Base-by-base conservation (phyloP, 1,139 yeast species). In the Entelexis sorbosivorans region DNA sequence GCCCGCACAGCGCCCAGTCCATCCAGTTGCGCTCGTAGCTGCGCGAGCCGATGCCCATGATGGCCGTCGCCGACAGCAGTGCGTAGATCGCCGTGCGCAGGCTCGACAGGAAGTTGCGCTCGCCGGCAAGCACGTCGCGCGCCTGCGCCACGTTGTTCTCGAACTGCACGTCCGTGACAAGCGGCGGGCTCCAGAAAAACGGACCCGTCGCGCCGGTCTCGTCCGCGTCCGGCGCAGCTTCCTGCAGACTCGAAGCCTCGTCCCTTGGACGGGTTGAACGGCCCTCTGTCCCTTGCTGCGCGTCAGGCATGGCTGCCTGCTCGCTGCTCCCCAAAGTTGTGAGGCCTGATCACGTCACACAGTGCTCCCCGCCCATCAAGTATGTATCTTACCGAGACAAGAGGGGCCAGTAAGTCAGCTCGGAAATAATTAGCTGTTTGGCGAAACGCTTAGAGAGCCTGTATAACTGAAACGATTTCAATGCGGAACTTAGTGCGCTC, bases 81-180 rank as follows among this genome's bases (percentile, higher is more conserved):
- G 67, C 57, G 28, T 59, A 57, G 46, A 65, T 33, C 1, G 65
- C 52, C 33, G 59, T 47, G 33, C 62, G 55, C 20, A 63, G 38
- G 56, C 63, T 60, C 5, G 67, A 56, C 43, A 67, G 56, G 50
- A 59, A 65, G 48, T 64, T 67, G 22, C 70, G 62, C 54, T 67
- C 71, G 33, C 59, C 59, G 10, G 66, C 68, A 45, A 61, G 61
- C 45, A 65, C 54, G 55, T 67, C 71, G 26, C 71, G 58, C 5
- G 70, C 69, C 53, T 67, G 69, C 8, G 70, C 60, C 1, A 61
- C 60, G 26, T 52, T 49, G 52, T 67, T 67, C 17, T 60, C 62
- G 38, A 66, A 58, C 10, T 57, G 38, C 24, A 65, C 50, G 4
- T 59, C 56, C 5, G 57, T 48, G 11, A 45, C 40, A 14, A 56